Conservation (phyloP, 2,329 filamentous ascomycete species). For the Fusarium anthophilum region DNA sequence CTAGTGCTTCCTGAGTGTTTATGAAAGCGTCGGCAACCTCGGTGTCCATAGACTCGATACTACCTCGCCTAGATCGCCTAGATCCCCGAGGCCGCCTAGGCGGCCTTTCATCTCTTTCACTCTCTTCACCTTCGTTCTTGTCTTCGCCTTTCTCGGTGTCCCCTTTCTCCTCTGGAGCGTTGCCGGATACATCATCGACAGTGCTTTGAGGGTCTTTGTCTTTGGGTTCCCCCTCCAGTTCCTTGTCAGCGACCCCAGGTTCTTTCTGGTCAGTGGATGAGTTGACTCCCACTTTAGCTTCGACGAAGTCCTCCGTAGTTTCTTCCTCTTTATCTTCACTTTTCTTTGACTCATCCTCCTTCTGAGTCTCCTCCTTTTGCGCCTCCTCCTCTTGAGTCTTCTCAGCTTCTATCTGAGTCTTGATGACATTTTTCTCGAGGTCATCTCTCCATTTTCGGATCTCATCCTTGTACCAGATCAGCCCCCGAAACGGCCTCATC, state of each 20-base stretch:
- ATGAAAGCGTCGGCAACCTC: not conserved
- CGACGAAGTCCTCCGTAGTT: not conserved
- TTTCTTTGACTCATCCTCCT: not conserved
- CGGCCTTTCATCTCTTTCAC: too few relatives aligned
- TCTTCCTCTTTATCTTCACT: not conserved
- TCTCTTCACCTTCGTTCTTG: not conserved
- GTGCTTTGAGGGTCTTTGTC: not conserved
- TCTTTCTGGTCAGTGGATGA: not conserved
- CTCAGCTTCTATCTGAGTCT: not conserved
- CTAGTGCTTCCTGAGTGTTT: not conserved
- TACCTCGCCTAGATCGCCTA: not conserved
- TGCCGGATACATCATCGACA: not conserved
- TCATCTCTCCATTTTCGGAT: not conserved
- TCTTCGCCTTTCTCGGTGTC: not conserved
- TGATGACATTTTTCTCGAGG: not conserved
- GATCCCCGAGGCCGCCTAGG: not conserved
- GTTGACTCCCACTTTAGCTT: not conserved
- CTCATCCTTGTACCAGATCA: not conserved
- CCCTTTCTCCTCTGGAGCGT: not conserved
- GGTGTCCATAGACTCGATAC: not conserved
- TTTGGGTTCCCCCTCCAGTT: not conserved
- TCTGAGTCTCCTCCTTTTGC: not conserved
- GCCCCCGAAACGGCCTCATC: not conserved
- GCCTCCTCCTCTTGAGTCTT: not conserved
- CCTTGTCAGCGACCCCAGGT: not conserved